phyloP scores from a whole-genome alignment of 2,329 filamentous ascomycete species.

The Pseudogymnoascus destructans region DNA sequence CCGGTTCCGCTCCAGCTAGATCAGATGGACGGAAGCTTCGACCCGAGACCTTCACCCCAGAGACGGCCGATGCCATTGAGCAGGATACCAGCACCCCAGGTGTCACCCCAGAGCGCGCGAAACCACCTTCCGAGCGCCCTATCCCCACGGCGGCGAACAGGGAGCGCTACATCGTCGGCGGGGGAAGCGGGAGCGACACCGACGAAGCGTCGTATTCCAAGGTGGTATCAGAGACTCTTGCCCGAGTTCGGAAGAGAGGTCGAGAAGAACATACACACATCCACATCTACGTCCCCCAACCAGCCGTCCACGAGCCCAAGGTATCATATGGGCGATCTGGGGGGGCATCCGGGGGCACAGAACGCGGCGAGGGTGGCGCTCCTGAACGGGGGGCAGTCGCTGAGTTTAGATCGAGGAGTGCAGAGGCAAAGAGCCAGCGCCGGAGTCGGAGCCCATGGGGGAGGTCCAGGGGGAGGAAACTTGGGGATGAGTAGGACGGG shows the following conservation, averaged over 20 bases:
- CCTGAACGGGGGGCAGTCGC: constrained; percentile 14
- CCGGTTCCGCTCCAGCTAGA: constrained; percentile 14
- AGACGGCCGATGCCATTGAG: constrained; percentile 11
- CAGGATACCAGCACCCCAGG: background rate
- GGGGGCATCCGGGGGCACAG: constrained; percentile 16
- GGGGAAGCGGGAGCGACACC: background rate
- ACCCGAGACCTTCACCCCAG: constrained; percentile 6
- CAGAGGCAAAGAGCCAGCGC: background rate
- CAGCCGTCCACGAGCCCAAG: background rate
- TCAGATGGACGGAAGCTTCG: constrained; percentile 12
- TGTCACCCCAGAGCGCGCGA: constrained; percentile 11
- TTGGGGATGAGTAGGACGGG: constrained; percentile 14
- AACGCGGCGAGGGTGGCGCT: constrained; percentile 21
- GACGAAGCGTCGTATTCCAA: constrained; percentile 14
- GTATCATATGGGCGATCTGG: constrained; percentile 9
- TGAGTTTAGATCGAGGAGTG: constrained; percentile 12
- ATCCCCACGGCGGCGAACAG: constrained; percentile 15
- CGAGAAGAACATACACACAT: constrained; percentile 23
- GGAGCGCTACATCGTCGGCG: constrained; percentile 20
- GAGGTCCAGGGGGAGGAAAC: constrained; percentile 12
- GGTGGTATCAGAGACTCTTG: constrained; percentile 17
- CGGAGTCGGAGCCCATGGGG: background rate
- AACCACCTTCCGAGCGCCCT: constrained; percentile 13
- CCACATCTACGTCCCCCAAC: constrained; percentile 24
- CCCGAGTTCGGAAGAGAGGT: constrained; percentile 12